Evolutionary conservation across 2,329 filamentous ascomycete genomes (phyloP), one percentile per base, ranked within the genome.

Genomic region (Ceratocystis albifundus): DNA sequence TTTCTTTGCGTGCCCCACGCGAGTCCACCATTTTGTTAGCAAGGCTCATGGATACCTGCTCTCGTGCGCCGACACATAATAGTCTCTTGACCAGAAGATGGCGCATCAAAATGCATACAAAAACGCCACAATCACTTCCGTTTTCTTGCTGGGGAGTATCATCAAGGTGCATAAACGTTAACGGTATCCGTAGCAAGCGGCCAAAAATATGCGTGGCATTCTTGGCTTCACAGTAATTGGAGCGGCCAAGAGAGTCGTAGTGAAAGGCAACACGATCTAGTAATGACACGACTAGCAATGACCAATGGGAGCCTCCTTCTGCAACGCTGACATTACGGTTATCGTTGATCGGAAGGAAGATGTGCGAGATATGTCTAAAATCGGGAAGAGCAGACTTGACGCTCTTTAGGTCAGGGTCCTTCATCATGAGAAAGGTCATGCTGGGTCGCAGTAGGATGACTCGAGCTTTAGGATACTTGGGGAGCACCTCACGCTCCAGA

Each of bases 271-370:
- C 86, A 7, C 90, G 86, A 73, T 99, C 94, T 62, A 96, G 85
- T 50, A 91, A 83, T 12, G 87, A 91, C 41, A 99, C 92, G 1
- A 99, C 83, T 0, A 99, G 84, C 0, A 99, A 79, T 0, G 90
- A 96, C 94, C 94, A 99, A 75, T 99, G 94, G 2, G 88, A 89
- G 48, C 94, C 94, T 50, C 89, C 90, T 76, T 96, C 92, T n/a
- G 90, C 87, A 66, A 87, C 78, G 62, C 81, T 83, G 61, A 88
- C 84, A 70, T 90, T 89, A 61, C 83, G 82, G 71, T 86, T 89
- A 77, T 99, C 92, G 76, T 96, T 97, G 74, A 99, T 88, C 22
- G 94, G 94, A 2, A 99, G 84, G 77, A 99, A 99, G 71, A 96
- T 88, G 76, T 99, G 94, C 3, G 92, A 95, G 53, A 89, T 88